These are phyloP conservation scores for Bipolaris oryzae DNA, from an alignment of 2,329 filamentous ascomycete species.

Conservation along the genomic window DNA sequence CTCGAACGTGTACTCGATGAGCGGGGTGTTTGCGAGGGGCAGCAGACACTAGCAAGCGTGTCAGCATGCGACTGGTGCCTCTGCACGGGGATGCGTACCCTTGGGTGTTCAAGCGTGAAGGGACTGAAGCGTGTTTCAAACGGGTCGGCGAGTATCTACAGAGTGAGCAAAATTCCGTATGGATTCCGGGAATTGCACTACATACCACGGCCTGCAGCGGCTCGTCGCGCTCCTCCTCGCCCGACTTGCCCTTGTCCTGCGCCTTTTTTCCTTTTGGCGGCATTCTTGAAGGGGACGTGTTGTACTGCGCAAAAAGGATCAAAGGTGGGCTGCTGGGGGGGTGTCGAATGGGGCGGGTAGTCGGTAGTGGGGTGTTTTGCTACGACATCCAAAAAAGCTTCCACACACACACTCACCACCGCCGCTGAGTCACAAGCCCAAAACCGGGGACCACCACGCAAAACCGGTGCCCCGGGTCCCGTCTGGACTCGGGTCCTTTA, in stretches of 20 bases:
- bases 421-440: conserved; percentile 25
- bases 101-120: conserved; percentile 84
- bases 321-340: conserved; percentile 15
- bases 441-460: conserved; percentile 17
- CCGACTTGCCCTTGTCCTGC: conserved; percentile 47
- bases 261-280: conserved; percentile 57
- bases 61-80: conserved; percentile 26
- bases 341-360: conserved; percentile 9
- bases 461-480: conserved; percentile 23
- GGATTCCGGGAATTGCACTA: conserved; percentile 21
- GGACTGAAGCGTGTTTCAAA: conserved; percentile 92
- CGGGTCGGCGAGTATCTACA: conserved; percentile 85
- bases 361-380: conserved; percentile 20
- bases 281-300: conserved; percentile 41
- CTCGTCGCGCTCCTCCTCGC: conserved; percentile 65
- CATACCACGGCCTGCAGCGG: conserved; percentile 67
- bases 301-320: conserved; percentile 9
- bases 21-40: conserved; percentile 87
- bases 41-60: conserved; percentile 74
- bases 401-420: conserved; percentile 12
- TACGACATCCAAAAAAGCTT: conserved; percentile 14
- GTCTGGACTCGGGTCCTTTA: conserved; percentile 30
- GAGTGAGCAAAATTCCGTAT: conserved; percentile 22
- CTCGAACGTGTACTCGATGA: conserved; percentile 97
- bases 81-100: conserved; percentile 62